Conservation (phyloP, 176 grass and related monocot genomes). For the Pontederia crassipes region DNA sequence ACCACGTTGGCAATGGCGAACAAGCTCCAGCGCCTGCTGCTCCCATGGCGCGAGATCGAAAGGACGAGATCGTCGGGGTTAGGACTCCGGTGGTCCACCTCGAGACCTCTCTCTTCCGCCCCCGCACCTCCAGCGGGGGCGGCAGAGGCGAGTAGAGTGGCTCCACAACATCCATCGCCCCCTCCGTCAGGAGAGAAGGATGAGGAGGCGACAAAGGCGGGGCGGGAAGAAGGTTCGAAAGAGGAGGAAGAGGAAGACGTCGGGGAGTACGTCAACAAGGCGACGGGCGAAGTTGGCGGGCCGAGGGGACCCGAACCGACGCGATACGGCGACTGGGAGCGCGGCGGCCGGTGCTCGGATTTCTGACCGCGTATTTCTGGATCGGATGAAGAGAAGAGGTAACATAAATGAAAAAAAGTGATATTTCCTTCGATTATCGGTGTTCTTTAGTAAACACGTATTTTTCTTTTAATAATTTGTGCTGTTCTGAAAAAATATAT, state of each 20-base stretch:
- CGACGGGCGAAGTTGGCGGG: conserved; percentile 57
- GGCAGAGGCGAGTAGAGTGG: not conserved
- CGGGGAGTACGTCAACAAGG: conserved; percentile 42
- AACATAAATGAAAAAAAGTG: not conserved
- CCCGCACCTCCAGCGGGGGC: not conserved
- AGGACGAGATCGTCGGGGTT: not conserved
- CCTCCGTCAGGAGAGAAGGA: not conserved
- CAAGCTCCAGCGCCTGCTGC: conserved; percentile 22
- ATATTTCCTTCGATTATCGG: not conserved
- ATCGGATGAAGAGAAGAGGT: not conserved
- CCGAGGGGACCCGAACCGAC: conserved; percentile 75
- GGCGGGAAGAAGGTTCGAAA: not conserved
- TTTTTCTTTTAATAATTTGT: no score
- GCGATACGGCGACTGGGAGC: conserved; percentile 80
- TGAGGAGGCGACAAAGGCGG: conserved; percentile 2
- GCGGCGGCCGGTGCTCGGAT: conserved; percentile 74
- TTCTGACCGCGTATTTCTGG: conserved; percentile 34
- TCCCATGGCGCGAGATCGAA: conserved; percentile 3
- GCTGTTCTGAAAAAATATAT: no score
- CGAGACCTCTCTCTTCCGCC: conserved; percentile 15
- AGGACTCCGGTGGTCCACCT: not conserved
- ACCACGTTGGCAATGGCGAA: conserved; percentile 15
- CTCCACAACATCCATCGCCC: not conserved
- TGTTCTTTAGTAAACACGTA: no score
- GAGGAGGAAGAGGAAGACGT: conserved; percentile 1